Conservation (phyloP, 2,329 filamentous ascomycete genomes). For the Penicillium palitans region DNA sequence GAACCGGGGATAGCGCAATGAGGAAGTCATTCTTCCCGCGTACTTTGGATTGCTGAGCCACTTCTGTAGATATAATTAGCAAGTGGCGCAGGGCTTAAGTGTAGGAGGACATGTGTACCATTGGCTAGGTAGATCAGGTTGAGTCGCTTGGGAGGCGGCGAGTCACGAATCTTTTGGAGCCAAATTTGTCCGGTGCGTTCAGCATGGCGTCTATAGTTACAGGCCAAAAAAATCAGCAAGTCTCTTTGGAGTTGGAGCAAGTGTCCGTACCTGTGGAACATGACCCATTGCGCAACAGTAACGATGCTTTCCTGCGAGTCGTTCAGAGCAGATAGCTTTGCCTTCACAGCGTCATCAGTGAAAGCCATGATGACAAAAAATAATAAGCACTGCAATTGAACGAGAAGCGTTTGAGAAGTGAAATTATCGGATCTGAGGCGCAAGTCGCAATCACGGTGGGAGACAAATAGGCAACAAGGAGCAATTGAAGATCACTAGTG, state of each 20-base stretch:
- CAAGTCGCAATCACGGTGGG: background rate
- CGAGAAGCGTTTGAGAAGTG: background rate
- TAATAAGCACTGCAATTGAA: background rate
- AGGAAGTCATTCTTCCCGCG: conserved; percentile 91
- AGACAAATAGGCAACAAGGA: background rate
- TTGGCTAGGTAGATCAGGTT: conserved; percentile 95
- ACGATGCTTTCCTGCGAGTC: conserved; percentile 98
- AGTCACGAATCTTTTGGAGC: conserved; percentile 86
- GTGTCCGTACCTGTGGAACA: conserved; percentile 83
- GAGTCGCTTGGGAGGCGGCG: conserved; percentile 78
- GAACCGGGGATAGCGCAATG: conserved; percentile 77
- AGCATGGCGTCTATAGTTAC: conserved; percentile 71
- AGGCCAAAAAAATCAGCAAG: conserved; percentile 17
- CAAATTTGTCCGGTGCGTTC: conserved; percentile 89
- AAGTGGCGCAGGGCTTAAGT: conserved; percentile 2
- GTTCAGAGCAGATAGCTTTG: conserved; percentile 91
- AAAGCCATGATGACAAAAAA: conserved; percentile 69
- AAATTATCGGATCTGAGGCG: conserved; percentile 1
- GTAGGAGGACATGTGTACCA: conserved; percentile 56
- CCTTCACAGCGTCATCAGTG: conserved; percentile 90
- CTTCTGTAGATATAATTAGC: conserved; percentile 60
- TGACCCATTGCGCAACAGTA: conserved; percentile 97
- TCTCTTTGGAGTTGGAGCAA: conserved; percentile 16
- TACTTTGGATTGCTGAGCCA: conserved; percentile 92
- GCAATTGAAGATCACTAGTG: background rate